A percentile compares a stretch with the other conserved stretches of the same genome.
Conservation (phyloP, 371 early-diverging fungal genomes). For the Rozella allomycis region DNA sequence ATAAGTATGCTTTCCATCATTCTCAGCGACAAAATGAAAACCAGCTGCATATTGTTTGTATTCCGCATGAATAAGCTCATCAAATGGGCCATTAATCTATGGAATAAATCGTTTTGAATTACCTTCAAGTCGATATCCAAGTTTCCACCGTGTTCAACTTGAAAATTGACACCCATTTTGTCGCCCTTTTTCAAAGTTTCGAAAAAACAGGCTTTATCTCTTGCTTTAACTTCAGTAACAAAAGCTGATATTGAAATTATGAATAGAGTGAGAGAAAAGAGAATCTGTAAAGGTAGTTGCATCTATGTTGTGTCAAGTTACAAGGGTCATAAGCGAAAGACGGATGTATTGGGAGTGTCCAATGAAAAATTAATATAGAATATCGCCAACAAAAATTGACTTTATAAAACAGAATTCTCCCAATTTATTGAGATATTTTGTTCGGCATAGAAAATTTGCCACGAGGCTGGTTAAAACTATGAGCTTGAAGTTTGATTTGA, state of each 20-base stretch:
- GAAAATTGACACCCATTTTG: constrained; percentile 35
- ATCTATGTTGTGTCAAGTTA: background rate
- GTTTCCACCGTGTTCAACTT: constrained; percentile 45
- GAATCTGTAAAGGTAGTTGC: background rate
- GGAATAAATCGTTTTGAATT: no score
- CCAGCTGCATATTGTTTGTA: background rate
- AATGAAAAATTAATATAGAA: no score
- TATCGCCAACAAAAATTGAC: background rate
- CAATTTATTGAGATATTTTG: background rate
- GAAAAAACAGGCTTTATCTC: constrained; percentile 8
- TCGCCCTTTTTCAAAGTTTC: constrained; percentile 28
- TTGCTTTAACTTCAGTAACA: constrained; percentile 1
- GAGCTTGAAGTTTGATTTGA: no score
- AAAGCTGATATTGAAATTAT: constrained; percentile 1
- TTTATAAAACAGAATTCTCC: background rate
- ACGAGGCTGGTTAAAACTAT: constrained; percentile 2
- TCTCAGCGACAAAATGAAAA: background rate
- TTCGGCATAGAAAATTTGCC: constrained; percentile 1
- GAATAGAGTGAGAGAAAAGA: background rate
- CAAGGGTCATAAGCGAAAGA: no score
- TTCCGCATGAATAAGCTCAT: background rate
- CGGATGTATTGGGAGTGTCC: no score
- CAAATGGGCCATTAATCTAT: background rate
- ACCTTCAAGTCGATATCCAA: constrained; percentile 51
- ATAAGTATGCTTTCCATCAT: background rate